Conservation (phyloP, 306 rosid species). For the Sesbania bispinosa region DNA sequence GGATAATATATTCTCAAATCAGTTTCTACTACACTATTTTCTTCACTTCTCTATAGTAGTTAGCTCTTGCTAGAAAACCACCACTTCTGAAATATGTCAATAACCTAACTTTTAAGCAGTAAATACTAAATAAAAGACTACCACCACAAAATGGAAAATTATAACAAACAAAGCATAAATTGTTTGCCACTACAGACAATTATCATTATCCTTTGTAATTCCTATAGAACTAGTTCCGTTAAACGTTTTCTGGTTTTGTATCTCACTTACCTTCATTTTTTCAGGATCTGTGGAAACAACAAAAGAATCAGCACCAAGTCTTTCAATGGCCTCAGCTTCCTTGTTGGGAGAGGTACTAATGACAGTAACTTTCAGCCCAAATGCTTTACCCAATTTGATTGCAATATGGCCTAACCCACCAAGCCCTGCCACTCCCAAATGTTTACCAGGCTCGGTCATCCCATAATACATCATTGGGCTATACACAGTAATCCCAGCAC, state of each 20-base stretch:
- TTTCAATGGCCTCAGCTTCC: constrained; percentile 60
- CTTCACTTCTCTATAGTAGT: neutral
- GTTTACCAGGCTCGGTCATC: constrained; percentile 82
- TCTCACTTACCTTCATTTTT: constrained; percentile 51
- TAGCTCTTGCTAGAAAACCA: neutral
- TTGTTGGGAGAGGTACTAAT: constrained; percentile 70
- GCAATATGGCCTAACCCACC: constrained; percentile 97
- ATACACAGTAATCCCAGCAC: constrained; percentile 88
- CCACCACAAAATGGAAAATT: neutral
- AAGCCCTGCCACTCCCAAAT: constrained; percentile 91
- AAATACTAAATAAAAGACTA: neutral
- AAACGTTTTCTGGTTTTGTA: neutral
- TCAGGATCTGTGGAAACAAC: constrained; percentile 60
- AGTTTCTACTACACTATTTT: neutral
- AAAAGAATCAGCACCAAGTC: constrained; percentile 84
- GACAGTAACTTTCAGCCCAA: constrained; percentile 93
- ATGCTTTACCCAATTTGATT: constrained; percentile 80
- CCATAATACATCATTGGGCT: constrained; percentile 94
- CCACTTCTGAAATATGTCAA: neutral
- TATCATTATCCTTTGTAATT: neutral
- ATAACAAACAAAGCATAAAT: neutral
- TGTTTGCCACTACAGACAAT: neutral
- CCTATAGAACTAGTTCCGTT: neutral
- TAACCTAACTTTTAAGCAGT: neutral
- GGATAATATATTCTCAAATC: neutral